Evolutionary conservation across 306 rosid species (phyloP).

Genomic region (Vachellia pachyceras): DNA sequence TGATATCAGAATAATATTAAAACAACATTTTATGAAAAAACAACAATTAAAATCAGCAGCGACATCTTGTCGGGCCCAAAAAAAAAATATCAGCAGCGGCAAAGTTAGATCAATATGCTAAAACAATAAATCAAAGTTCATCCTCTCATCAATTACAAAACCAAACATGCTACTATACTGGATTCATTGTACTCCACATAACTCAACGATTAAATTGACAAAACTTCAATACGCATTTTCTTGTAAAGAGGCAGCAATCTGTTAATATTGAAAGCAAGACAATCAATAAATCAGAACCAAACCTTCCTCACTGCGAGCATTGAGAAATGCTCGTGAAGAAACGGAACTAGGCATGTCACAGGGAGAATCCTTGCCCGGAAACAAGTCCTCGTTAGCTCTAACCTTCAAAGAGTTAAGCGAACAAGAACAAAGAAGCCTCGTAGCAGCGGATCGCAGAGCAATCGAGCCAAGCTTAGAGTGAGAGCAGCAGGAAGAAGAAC

Average conservation of each 20-base stretch:
- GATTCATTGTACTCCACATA: too few relatives aligned
- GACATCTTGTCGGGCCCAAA: background rate
- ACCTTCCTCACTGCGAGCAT: constrained; percentile 54
- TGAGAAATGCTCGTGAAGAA: constrained; percentile 52
- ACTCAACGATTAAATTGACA: background rate
- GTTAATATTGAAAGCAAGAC: background rate
- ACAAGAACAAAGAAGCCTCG: constrained; percentile 4
- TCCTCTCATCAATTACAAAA: background rate
- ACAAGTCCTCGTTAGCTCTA: constrained; percentile 25
- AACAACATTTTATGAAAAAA: background rate
- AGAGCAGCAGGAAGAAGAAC: constrained; percentile 18
- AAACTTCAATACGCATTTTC: background rate
- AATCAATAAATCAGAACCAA: background rate
- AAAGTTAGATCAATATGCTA: background rate
- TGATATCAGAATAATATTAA: background rate
- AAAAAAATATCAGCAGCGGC: background rate
- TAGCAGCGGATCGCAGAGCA: constrained; percentile 33
- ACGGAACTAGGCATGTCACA: constrained; percentile 36
- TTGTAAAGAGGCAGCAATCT: background rate
- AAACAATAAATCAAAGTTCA: background rate
- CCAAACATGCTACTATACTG: too few relatives aligned
- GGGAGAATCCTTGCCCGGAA: constrained; percentile 16
- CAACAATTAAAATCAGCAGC: constrained; percentile 24
- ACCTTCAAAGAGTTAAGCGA: constrained; percentile 32
- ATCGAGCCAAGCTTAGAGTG: constrained; percentile 1